Base-by-base conservation (phyloP, 2,329 filamentous ascomycete genomes). In the Phaeosphaeriaceae sp. region DNA sequence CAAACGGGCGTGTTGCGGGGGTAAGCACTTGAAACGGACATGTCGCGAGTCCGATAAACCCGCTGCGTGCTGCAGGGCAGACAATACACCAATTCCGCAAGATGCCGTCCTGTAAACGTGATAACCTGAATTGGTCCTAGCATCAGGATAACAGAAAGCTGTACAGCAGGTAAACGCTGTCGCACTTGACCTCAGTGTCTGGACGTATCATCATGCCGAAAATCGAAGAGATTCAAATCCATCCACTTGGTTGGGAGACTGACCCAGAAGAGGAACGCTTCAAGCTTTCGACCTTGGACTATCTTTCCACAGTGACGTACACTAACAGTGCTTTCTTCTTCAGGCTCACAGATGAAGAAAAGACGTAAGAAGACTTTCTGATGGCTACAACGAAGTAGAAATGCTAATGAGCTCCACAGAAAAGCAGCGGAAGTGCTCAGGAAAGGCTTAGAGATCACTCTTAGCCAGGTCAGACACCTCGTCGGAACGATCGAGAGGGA, bases 271-370 rank as follows among this genome's bases (percentile, higher is more conserved):
- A 53, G 24, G 50, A 53, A 24, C 50, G 50, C 13, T 53, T 46
- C 41, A 53, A 27, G 17, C 50, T 53, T 24, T 45, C 40, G 4
- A 53, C 50, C 24, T 41, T 53, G 7, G 50, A 53, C 42, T 53
- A 53, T 22, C 19, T 53, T 40, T 36, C 50, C 20, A 46, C 50
- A 11, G 45, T 36, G 6, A 53, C 50, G 9, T 53, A 31, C 9
- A 46, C 21, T 19, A 53, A 53, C 24, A 53, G 19, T 20, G 50
- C 50, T 2, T 10, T 53, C 22, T 53, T 53, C 24, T 53, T 53
- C 41, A 53, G 41, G 21, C 41, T 53, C 17, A 17, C 17, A 5
- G 41, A 53, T 21, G 24, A 20, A 6, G 50, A 53, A n/a, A 53
- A 53, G 24, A 20, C 20, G 50, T 53, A 7, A 46, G 40, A n/a